Base-by-base conservation (phyloP, 306 rosid genomes). In the Lupinus albus region DNA sequence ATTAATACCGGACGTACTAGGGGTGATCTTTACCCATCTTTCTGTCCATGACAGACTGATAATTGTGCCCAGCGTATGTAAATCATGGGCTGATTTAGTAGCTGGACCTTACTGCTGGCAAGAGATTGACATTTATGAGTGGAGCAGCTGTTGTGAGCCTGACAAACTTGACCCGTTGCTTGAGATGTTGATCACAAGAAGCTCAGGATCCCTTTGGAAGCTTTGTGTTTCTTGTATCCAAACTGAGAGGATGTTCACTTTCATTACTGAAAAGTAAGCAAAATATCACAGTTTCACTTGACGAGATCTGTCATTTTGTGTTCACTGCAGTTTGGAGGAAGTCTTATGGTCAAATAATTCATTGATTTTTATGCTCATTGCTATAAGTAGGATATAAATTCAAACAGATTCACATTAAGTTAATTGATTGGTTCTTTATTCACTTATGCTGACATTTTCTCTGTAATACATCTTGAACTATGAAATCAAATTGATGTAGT, bases 71-170 rank as follows among this genome's bases (percentile, higher is more conserved):
- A 72, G 87, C 82, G 97, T 91, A 18, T 94, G 97, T 69, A 91
- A 91, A 68, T 85, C 96, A 52, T 94, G 99, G 99, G 70, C 79
- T 75, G 84, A 73, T 73, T 92, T 86, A 14, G 92, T 86, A 3
- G 49, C 59, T 9, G 97, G 88, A 49, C 99, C 99, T 55, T 88
- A 81, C 58, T 94, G 97, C 76, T 94, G 99, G 99, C 97, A 94
- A 77, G 92, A 90, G 87, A 86, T 94, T 17, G 91, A 94, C 72
- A 85, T 94, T 59, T 88, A 86, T 61, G 96, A 94, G 12, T 94
- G 95, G 97, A 86, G 97, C 67, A 81, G 59, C 17, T 73, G 75
- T 4, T 82, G 85, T 75, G 80, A 68, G 59, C 82, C 94, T 3
- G 84, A 85, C 33, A 81, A 77, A 44, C 89, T 90, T 2, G 89